These are phyloP conservation scores for Gracilaria caudata DNA, from an alignment of 23 red algal species.

Conservation along the genomic window DNA sequence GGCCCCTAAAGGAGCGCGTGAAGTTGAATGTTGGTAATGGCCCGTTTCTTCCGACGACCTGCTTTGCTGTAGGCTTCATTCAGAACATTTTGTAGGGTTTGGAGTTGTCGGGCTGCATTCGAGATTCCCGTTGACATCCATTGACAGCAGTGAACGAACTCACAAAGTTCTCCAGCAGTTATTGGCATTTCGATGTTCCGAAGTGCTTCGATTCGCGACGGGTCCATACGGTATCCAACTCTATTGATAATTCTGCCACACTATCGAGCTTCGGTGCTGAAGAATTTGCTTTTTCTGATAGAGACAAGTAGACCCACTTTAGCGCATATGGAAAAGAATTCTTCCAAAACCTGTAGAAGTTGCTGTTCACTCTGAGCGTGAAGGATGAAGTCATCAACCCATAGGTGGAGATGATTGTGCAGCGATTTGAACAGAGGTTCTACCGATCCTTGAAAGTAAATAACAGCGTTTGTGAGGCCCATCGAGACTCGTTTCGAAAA, in stretches of 20 bases:
- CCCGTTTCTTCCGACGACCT: neutral
- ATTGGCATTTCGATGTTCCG: neutral
- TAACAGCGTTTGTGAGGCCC: neutral
- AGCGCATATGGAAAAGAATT: conserved; percentile 41
- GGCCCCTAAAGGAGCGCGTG: neutral
- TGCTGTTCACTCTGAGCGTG: conserved; percentile 19
- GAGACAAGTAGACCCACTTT: conserved; percentile 1
- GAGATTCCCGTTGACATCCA: conserved; percentile 42
- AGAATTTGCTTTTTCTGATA: conserved; percentile 28
- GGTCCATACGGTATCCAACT: conserved; percentile 1
- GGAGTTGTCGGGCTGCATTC: neutral
- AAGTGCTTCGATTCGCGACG: neutral
- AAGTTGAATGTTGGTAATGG: neutral
- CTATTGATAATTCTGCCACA: conserved; percentile 35
- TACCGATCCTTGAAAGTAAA: conserved; percentile 50
- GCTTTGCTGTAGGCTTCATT: conserved; percentile 24
- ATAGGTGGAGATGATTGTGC: conserved; percentile 16
- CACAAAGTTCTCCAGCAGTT: conserved; percentile 24
- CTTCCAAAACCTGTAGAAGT: conserved; percentile 14
- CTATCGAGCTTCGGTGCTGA: conserved; percentile 19
- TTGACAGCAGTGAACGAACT: conserved; percentile 22
- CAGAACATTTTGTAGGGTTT: neutral
- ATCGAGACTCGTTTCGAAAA: neutral
- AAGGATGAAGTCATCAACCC: conserved; percentile 52
- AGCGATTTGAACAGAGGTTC: conserved; percentile 20